phyloP scores from a whole-genome alignment of 345 rosid species.

The Hevea brasiliensis region DNA sequence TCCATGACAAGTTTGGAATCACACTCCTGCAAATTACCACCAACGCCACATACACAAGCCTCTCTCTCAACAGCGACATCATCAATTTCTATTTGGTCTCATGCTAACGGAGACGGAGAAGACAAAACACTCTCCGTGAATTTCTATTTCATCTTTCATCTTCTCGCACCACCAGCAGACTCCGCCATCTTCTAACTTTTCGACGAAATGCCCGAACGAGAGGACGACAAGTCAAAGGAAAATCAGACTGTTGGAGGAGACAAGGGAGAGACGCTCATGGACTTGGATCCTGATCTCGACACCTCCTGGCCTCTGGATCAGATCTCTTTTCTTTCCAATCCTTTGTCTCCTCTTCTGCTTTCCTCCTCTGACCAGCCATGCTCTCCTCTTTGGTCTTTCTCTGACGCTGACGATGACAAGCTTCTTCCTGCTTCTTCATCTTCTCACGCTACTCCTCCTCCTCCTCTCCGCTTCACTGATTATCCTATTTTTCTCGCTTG shows the following conservation, averaged over 20 bases:
- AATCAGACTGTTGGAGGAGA: background rate
- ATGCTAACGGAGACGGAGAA: background rate
- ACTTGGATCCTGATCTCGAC: constrained; percentile 67
- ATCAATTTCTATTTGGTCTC: background rate
- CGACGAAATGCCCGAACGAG: constrained; percentile 54
- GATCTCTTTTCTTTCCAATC: constrained; percentile 48
- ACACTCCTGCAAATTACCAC: constrained; percentile 27
- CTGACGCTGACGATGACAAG: constrained; percentile 45
- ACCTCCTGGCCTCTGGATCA: constrained; percentile 79
- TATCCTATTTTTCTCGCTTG: constrained; percentile 52
- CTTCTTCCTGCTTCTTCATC: constrained; percentile 22
- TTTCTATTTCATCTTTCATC: background rate
- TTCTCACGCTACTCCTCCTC: background rate
- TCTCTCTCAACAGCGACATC: background rate
- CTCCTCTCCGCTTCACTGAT: constrained; percentile 40
- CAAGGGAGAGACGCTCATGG: constrained; percentile 32
- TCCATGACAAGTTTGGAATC: constrained; percentile 29
- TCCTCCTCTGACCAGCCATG: constrained; percentile 69
- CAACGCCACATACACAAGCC: background rate
- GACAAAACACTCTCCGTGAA: background rate
- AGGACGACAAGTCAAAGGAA: constrained; percentile 49
- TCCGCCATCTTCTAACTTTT: background rate
- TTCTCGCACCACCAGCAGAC: background rate
- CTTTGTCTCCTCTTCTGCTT: constrained; percentile 54
- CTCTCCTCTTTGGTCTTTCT: constrained; percentile 94